phyloP scores from a whole-genome alignment of 2,329 filamentous ascomycete genomes.

The Nothophaeocryptopus gaeumannii region DNA sequence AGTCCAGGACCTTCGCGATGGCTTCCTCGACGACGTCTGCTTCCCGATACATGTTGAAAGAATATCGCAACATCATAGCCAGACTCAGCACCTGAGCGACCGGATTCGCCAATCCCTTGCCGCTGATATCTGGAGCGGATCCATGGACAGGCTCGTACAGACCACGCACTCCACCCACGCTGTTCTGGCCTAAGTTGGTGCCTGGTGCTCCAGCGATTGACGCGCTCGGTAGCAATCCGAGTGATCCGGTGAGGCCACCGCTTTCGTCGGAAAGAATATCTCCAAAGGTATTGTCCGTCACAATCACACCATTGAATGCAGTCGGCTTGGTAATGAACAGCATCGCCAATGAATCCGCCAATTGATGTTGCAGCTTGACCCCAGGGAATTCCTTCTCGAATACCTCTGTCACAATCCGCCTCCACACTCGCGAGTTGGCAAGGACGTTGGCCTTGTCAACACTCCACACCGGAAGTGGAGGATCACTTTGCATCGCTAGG shows the following conservation, averaged over 20 bases:
- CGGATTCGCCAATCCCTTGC: conserved; percentile 35
- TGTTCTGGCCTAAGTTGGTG: conserved; percentile 31
- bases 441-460: conserved; percentile 56
- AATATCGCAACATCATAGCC: conserved; percentile 38
- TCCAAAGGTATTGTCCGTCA: conserved; percentile 51
- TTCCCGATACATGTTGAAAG: conserved; percentile 33
- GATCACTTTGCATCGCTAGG: conserved; percentile 40
- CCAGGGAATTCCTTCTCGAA: conserved; percentile 46
- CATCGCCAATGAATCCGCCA: conserved; percentile 51
- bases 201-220: conserved; percentile 32
- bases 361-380: conserved; percentile 45
- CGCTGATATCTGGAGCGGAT: conserved; percentile 35
- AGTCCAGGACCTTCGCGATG: conserved; percentile 51
- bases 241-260: conserved; percentile 47
- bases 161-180: conserved; percentile 41
- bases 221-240: conserved; percentile 48
- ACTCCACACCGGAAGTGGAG: conserved; percentile 46
- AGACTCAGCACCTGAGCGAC: conserved; percentile 33
- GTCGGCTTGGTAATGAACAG: conserved; percentile 48
- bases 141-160: conserved; percentile 37
- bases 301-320: conserved; percentile 50
- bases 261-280: conserved; percentile 49
- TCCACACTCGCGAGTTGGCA: conserved; percentile 51
- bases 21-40: conserved; percentile 50
- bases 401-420: conserved; percentile 42